Base-by-base conservation (phyloP, 169 alveolate genomes). In the Plasmodium yoelii region DNA sequence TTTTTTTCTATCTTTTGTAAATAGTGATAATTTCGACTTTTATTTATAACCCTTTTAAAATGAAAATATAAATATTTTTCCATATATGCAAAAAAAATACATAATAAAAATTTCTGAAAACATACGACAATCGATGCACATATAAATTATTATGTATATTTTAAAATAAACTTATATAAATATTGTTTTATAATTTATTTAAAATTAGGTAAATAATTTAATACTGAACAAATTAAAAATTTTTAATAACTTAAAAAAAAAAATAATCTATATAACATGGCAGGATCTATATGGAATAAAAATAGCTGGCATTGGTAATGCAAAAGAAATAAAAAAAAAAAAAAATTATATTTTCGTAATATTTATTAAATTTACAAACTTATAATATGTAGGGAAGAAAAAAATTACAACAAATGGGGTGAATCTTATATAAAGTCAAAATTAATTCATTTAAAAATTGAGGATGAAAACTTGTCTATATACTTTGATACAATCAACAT, bases 301-400 rank as follows among this genome's bases (percentile, higher is more conserved):
- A 75, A 75, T 26, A 75, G 74, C 68, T 75, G 88, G 88, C 88
- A 75, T 49, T 75, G 88, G 88, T 75, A 75, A 47, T 19, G 2
- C 12, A 51, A 51, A 68, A 68, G 22, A 18, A 46, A 68, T 5
- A 18, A 47, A 46, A 22, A 2, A 46, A 46, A 68, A 46, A 67
- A 8, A 67, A 0, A 68, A 10, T 9, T 42, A 15, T 65, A 10
- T 65, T 7, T 65, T 6, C 7, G 13, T 13, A 1, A 42, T n/a
- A 64, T 4, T 4, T 9, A 18, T 47, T 22, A 44, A 19, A 22
- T 53, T 44, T 26, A n/a, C 42, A 12, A 28, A 46, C 46, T 28
- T 6, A 12, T 55, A 12, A 18, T 26, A 0, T 51, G 6, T 56
- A 75, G 88, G 88, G 88, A 75, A 47, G 88, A 75, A 47, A 75